These are phyloP conservation scores for Mortierella sp. DNA, from an alignment of 371 early-diverging fungal species.

Conservation along the genomic window DNA sequence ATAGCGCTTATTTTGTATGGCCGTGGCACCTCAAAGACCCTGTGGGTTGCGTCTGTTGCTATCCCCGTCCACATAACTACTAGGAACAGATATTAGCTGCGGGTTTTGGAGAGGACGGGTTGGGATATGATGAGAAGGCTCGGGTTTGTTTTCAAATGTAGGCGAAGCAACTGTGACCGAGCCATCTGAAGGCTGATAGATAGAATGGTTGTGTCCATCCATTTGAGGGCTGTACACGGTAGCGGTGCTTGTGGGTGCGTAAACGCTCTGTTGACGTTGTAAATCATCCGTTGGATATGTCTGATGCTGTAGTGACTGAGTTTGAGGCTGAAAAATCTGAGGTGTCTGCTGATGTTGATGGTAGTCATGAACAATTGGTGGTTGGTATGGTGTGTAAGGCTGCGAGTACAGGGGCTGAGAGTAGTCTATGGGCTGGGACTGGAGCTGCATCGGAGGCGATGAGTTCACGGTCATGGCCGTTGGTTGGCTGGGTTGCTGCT, in stretches of 20 bases:
- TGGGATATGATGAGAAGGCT: not conserved
- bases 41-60: not conserved
- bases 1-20: not conserved
- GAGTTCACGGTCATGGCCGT: not conserved
- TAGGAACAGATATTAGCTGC: not conserved
- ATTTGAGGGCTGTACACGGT: slow-evolving; percentile 1
- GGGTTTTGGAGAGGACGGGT: not conserved
- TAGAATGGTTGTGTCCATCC: not conserved
- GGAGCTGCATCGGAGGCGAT: not conserved
- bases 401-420: not conserved
- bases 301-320: not conserved
- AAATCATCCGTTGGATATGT: not conserved
- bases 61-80: not conserved
- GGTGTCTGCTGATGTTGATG: slow-evolving; percentile 13
- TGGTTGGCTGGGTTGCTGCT: not conserved
- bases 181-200: not conserved
- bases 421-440: not conserved
- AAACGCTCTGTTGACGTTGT: slow-evolving; percentile 8
- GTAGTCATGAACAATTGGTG: slow-evolving; percentile 24
- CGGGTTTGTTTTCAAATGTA: not conserved
- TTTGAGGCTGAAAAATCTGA: slow-evolving; percentile 9
- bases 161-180: not conserved
- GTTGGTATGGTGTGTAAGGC: slow-evolving; percentile 21
- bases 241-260: not conserved
- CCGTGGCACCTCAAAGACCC: not conserved